A percentile compares a stretch with the other conserved stretches of the same genome.
phyloP scores from a whole-genome alignment of 1,284 basidiomycete genomes.

The Cutaneotrichosporon sp. region DNA sequence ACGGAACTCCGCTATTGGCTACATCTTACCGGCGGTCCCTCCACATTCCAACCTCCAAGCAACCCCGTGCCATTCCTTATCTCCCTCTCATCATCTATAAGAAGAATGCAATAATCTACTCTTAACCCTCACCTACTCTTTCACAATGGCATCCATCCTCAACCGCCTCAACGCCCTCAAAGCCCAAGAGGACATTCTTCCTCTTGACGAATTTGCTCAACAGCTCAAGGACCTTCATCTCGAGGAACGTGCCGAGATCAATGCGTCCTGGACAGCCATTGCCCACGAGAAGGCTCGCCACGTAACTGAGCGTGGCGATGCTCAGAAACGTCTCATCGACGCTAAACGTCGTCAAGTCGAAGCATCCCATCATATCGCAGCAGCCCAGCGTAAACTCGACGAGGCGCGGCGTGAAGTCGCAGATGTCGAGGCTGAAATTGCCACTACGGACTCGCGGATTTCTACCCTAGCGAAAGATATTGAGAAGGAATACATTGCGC shows the following conservation, averaged over 20 bases:
- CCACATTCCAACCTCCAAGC: too few relatives aligned
- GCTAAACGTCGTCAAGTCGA: neutral
- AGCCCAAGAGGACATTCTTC: neutral
- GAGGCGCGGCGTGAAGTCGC: neutral
- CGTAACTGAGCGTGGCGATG: neutral
- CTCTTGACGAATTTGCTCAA: neutral
- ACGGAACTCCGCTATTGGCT: too few relatives aligned
- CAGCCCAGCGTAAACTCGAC: neutral
- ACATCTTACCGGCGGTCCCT: too few relatives aligned
- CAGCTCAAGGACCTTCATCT: neutral
- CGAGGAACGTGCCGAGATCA: neutral
- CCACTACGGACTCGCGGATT: neutral
- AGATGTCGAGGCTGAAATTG: neutral
- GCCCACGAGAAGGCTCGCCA: neutral
- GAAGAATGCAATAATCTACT: neutral
- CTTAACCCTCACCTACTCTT: neutral
- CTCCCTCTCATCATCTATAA: too few relatives aligned
- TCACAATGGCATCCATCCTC: neutral
- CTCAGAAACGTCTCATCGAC: neutral
- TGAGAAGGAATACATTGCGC: conserved; percentile 2
- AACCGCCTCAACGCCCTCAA: neutral
- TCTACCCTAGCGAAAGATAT: neutral
- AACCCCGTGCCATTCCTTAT: too few relatives aligned
- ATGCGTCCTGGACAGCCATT: neutral
- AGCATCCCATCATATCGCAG: neutral